Evolutionary conservation across 2,329 filamentous ascomycete genomes (phyloP), one percentile per base, ranked within the genome.

Genomic region (Colletotrichum eleusines): DNA sequence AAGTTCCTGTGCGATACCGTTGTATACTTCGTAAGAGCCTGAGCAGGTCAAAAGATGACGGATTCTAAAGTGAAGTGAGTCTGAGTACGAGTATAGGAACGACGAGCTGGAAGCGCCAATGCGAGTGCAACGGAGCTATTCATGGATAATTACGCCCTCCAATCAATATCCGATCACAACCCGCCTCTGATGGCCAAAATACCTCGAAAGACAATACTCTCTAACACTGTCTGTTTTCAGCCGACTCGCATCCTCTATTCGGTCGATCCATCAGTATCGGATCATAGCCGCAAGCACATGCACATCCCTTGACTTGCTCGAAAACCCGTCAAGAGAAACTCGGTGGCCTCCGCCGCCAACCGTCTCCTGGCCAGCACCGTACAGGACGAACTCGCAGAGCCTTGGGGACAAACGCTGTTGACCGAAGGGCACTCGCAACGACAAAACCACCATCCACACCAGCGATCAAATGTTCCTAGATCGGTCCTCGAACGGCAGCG

Each of bases 1-100:
- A 23, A 46, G 50, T 28, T 67, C 51, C 20, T 46, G 66, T 28
- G 46, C 33, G 33, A 67, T 50, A 26, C 71, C 62, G 6, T 67
- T 71, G 35, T 71, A 67, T 67, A 72, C 62, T 18, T 33, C 8
- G 26, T 28, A 26, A 12, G 55, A 14, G 16, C 16, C 2, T 14
- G 14, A 11, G n/a, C 28, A 42, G 42, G 20, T 16, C 26, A 51
- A 3, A 18, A 31, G 12, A 31, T 26, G 11, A 48, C 11, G 42
- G 23, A n/a, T n/a, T 12, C 20, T n/a, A 16, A n/a, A n/a, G 5
- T 11, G 14, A 35, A 20, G 31, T 26, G 33, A 31, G 23, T 14
- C 16, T 42, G 18, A 48, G 26, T 14, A 18, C 4, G 7, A 18
- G 9, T 12, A 16, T 48, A 8, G 28, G 11, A 12, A 9, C 2